Evolutionary conservation across 306 rosid genomes (phyloP).

Genomic region (Sicyos baderoa): DNA sequence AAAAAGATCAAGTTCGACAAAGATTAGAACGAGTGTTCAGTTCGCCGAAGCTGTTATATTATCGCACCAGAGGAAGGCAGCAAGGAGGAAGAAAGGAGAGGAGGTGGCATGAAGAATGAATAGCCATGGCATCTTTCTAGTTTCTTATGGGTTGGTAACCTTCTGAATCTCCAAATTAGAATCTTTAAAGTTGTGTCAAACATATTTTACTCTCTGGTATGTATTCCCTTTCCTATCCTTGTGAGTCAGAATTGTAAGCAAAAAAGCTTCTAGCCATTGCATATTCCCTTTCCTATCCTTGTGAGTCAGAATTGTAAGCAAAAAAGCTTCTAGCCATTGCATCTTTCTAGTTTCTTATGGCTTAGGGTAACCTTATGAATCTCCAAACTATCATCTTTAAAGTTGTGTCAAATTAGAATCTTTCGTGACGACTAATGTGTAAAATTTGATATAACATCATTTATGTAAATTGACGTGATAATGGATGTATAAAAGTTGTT

Average conservation of each 20-base stretch:
- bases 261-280: no score
- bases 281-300: no score
- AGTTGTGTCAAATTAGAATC: not conserved
- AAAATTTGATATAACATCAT: no score
- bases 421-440: no score
- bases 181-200: not conserved
- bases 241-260: no score
- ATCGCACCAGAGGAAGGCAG: not conserved
- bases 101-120: not conserved
- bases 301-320: no score
- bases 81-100: not conserved
- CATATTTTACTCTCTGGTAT: not conserved
- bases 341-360: not conserved
- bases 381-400: not conserved
- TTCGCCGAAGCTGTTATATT: not conserved
- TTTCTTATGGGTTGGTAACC: not conserved
- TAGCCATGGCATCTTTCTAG: not conserved
- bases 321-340: not conserved
- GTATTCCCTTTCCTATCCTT: not conserved
- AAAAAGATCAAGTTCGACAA: slow-evolving; percentile 71
- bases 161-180: slow-evolving; percentile 1
- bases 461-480: no score
- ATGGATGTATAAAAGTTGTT: no score
- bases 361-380: not conserved
- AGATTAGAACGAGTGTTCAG: slow-evolving; percentile 13